Conservation (phyloP, 2,329 filamentous ascomycete species). For the Pseudogymnoascus sp. region DNA sequence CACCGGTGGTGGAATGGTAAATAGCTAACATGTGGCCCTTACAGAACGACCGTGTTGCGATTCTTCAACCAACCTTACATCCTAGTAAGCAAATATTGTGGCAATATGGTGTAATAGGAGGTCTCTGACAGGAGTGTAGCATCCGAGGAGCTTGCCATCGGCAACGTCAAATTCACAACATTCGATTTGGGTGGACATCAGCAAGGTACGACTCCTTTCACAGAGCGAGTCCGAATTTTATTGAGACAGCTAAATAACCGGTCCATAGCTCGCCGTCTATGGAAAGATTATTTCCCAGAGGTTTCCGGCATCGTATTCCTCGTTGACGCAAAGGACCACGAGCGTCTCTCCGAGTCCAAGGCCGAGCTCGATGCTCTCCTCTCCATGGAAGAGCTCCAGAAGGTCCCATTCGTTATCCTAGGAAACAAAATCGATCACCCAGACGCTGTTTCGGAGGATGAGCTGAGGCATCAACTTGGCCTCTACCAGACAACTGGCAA, state of each 20-base stretch:
- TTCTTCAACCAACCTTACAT: conserved; percentile 83
- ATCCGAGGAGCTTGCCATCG: conserved; percentile 86
- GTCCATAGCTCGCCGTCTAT: conserved; percentile 70
- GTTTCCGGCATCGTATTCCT: conserved; percentile 96
- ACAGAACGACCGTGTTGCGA: conserved; percentile 86
- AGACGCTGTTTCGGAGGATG: conserved; percentile 89
- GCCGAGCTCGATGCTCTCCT: conserved; percentile 93
- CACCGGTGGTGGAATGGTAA: not conserved
- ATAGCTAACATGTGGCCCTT: conserved; percentile 16
- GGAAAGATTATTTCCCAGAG: conserved; percentile 96
- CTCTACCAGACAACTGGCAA: conserved; percentile 95
- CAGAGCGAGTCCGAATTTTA: not conserved
- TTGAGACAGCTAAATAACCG: not conserved
- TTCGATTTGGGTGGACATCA: conserved; percentile 92
- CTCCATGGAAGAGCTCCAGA: conserved; percentile 91
- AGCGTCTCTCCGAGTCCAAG: conserved; percentile 90
- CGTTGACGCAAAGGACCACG: conserved; percentile 93
- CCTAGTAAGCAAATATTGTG: conserved; percentile 52
- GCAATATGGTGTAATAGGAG: not conserved
- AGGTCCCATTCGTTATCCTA: conserved; percentile 91
- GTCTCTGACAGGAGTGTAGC: conserved; percentile 40
- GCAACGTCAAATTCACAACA: conserved; percentile 89
- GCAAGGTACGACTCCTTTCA: conserved; percentile 55
- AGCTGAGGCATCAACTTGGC: conserved; percentile 84
- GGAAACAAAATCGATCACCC: conserved; percentile 99